Percentiles rank a stretch among this genome's conserved stretches.
Conservation (phyloP, 2,329 filamentous ascomycete species). For the Diaporthe sp. region DNA sequence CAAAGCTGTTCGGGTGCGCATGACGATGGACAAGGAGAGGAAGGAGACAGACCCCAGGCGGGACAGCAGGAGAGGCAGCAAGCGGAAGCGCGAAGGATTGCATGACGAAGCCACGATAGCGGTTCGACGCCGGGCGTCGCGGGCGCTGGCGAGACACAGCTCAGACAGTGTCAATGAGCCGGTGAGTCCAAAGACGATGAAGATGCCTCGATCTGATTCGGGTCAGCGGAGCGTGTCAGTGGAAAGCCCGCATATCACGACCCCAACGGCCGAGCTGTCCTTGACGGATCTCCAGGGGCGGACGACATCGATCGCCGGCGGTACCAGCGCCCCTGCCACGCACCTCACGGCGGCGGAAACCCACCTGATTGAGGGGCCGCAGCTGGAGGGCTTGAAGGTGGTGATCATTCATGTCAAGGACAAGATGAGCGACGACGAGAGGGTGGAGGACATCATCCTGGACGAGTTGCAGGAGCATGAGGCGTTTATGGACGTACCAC, state of each 20-base stretch:
- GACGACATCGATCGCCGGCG: conserved; percentile 31
- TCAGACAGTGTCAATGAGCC: conserved; percentile 52
- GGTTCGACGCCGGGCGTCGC: conserved; percentile 43
- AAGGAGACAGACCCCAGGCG: conserved; percentile 34
- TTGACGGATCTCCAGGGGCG: conserved; percentile 39
- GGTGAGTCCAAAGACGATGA: conserved; percentile 66
- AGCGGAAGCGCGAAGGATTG: conserved; percentile 73
- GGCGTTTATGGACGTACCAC: conserved; percentile 61
- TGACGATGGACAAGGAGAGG: conserved; percentile 41
- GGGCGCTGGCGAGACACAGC: conserved; percentile 45
- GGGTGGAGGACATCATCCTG: conserved; percentile 76
- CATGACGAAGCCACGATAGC: conserved; percentile 48
- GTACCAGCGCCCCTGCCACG: conserved; percentile 14
- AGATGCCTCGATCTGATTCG: conserved; percentile 44
- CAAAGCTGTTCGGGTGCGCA: conserved; percentile 61
- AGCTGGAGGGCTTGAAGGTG: conserved; percentile 81
- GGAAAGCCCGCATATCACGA: conserved; percentile 60
- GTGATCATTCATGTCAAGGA: conserved; percentile 97
- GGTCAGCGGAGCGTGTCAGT: conserved; percentile 35
- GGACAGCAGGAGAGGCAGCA: conserved; percentile 60
- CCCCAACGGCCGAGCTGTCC: conserved; percentile 62
- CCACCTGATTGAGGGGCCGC: conserved; percentile 50
- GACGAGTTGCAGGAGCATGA: conserved; percentile 78
- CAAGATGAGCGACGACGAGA: conserved; percentile 78
- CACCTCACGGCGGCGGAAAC: conserved; percentile 40